Percentiles rank a stretch among this genome's conserved stretches.
Evolutionary conservation across 2,329 filamentous ascomycete genomes (phyloP).

Genomic region (Aureobasidium uvarum): DNA sequence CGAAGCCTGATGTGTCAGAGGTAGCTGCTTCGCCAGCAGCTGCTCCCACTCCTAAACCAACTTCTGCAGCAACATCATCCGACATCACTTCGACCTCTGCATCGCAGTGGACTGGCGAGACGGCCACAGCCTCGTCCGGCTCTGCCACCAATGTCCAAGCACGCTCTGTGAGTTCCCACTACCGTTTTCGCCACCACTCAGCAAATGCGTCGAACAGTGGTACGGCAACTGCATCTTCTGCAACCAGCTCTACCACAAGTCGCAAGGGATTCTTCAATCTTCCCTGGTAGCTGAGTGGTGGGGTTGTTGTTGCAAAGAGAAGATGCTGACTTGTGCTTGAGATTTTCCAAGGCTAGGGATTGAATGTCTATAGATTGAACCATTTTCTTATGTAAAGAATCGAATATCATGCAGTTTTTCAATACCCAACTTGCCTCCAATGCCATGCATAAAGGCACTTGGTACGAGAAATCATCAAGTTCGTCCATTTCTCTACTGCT

Average conservation of each 20-base stretch:
- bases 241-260: conserved; percentile 3
- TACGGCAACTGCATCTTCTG: neutral
- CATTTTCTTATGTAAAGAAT: conserved; percentile 4
- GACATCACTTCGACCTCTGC: neutral
- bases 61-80: neutral
- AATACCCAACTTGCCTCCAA: too few species aligned
- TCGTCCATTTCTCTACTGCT: neutral
- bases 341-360: neutral
- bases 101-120: conserved; percentile 16
- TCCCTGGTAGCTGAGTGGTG: conserved; percentile 21
- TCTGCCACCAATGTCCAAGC: neutral
- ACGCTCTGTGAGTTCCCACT: conserved; percentile 23
- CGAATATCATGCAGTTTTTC: neutral
- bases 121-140: neutral
- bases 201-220: neutral
- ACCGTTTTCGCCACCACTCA: conserved; percentile 12
- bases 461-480: too few species aligned
- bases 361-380: neutral
- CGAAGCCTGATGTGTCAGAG: neutral
- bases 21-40: neutral
- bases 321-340: neutral
- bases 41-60: conserved; percentile 6
- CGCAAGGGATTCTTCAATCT: conserved; percentile 17
- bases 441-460: too few species aligned
- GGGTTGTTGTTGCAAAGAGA: neutral